Evolutionary conservation across 306 rosid genomes (phyloP), one percentile per base, ranked within the genome.

Genomic region (Casuarina glauca): DNA sequence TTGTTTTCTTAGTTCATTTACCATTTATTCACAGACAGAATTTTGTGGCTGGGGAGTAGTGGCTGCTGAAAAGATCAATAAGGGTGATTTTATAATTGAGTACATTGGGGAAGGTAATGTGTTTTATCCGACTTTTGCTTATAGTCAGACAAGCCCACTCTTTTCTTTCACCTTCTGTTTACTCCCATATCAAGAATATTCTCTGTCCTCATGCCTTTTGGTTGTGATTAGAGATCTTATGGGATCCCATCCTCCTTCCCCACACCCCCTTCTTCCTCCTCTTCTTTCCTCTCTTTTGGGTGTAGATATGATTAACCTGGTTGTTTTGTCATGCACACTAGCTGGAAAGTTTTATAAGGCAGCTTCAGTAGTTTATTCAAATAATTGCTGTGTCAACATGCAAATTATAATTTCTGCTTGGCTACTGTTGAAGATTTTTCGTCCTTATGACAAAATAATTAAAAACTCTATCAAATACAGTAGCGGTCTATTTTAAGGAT

Each of bases 11-110:
- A 60, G 55, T 52, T 73, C 5, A 9, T 43, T 62, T 50, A 75
- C 49, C 20, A 51, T 57, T 73, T 46, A 50, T 79, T 76, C 78
- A 67, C 93, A 94, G 98, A 94, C 98, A 17, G 88, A 83, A 82
- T 87, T 82, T 69, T 94, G 98, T 84, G 98, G 98, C 75, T 94
- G 98, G 98, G 98, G 98, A 84, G 98, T 90, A 57, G 97, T 85
- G 87, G 94, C 98, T 0, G 86, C 89, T 15, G 98, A 94, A 85
- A 45, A 79, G 35, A 80, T 94, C 36, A 76, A 83, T 70, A 88
- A 90, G 83, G 98, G 91, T 6, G 90, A 83, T 61, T 92, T 92
- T 76, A 78, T 94, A 74, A 80, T 94, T 64, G 98, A 94, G 88
- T 94, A 94, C 79, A 79, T 88, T 78, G 97, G 98, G 73, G 98